These are phyloP conservation scores for Carex parvula DNA, from an alignment of 176 grass and related monocot genomes.

Conservation along the genomic window DNA sequence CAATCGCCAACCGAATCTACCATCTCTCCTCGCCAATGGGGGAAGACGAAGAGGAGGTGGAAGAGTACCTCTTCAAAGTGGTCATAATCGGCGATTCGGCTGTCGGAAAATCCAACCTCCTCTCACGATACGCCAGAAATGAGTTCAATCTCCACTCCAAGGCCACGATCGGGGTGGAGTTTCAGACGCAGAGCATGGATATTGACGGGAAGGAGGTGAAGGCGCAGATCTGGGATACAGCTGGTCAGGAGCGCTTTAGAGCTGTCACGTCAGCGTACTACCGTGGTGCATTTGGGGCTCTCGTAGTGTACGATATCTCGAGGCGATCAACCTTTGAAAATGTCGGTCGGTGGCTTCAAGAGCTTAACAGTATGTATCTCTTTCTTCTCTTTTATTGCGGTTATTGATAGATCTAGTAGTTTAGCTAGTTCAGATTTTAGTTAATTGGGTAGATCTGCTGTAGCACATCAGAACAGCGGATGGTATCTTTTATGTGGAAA, in stretches of 20 bases:
- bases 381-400: not conserved
- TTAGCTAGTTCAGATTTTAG: not conserved
- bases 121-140: constrained; percentile 22
- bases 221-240: constrained; percentile 32
- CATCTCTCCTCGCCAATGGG: constrained; percentile 9
- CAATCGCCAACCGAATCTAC: not conserved
- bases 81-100: constrained; percentile 28
- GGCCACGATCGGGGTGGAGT: constrained; percentile 24
- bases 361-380: constrained; percentile 29
- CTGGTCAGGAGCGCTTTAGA: constrained; percentile 18
- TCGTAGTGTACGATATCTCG: constrained; percentile 27
- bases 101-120: constrained; percentile 21
- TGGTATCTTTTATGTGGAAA: not conserved
- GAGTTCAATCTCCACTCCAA: constrained; percentile 31
- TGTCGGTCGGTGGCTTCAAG: constrained; percentile 28
- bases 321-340: constrained; percentile 26
- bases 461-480: not conserved
- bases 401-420: constrained; percentile 4
- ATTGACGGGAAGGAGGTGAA: constrained; percentile 30
- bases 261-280: constrained; percentile 28
- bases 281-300: constrained; percentile 24
- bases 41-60: constrained; percentile 27
- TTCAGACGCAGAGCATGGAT: constrained; percentile 31
- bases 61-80: constrained; percentile 30
- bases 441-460: constrained; percentile 11